A percentile compares a stretch with the other conserved stretches of the same genome.
These are phyloP conservation scores for Amaranthus tricolor DNA, from an alignment of 179 eudicot genomes.

Conservation along the genomic window DNA sequence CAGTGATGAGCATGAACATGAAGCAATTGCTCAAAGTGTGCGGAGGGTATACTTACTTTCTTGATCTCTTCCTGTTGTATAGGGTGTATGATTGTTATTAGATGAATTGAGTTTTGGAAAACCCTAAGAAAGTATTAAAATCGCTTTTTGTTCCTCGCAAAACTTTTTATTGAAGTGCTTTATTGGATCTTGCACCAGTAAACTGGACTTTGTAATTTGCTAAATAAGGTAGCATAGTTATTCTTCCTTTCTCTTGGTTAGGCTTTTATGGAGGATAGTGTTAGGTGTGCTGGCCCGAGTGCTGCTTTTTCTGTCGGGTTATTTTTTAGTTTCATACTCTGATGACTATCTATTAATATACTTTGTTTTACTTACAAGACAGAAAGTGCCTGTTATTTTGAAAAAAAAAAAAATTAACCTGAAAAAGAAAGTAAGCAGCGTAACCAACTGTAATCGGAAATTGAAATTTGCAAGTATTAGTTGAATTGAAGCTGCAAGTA, in stretches of 20 bases:
- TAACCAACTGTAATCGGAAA: too few relatives aligned
- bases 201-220: not conserved
- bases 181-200: not conserved
- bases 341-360: too few relatives aligned
- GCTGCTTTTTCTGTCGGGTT: too few relatives aligned
- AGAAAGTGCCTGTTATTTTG: too few relatives aligned
- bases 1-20: conserved; percentile 33
- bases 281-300: too few relatives aligned
- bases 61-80: not conserved
- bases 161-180: not conserved
- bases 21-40: conserved; percentile 34
- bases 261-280: too few relatives aligned
- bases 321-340: too few relatives aligned
- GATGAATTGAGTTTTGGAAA: not conserved
- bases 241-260: too few relatives aligned
- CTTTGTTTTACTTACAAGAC: too few relatives aligned
- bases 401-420: too few relatives aligned
- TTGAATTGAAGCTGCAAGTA: not conserved
- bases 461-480: not conserved
- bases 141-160: not conserved
- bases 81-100: not conserved
- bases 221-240: too few relatives aligned
- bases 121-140: not conserved
- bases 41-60: conserved; percentile 59
- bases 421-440: too few relatives aligned